phyloP scores from a whole-genome alignment of 495 filamentous ascomycete genomes.

The Xylaria cubensis region DNA sequence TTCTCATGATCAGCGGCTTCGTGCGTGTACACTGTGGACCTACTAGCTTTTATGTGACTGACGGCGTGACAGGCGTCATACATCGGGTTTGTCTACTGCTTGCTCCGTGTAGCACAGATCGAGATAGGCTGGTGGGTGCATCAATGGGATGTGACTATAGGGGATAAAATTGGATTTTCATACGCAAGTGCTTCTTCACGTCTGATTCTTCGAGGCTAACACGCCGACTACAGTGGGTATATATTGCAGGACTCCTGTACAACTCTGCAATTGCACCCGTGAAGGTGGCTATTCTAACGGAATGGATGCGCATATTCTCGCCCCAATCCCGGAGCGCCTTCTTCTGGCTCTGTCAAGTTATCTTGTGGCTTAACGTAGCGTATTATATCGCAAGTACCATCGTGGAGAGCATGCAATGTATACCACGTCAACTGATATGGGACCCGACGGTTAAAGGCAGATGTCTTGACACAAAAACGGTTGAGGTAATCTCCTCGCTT shows the following conservation, averaged over 20 bases:
- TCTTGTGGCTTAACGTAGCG: constrained; percentile 17
- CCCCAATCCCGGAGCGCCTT: background rate
- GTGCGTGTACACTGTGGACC: background rate
- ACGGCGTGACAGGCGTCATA: constrained; percentile 12
- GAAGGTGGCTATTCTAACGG: constrained; percentile 18
- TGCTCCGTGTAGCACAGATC: constrained; percentile 13
- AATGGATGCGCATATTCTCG: constrained; percentile 22
- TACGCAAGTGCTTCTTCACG: constrained; percentile 7
- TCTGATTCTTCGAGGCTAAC: background rate
- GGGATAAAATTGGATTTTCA: constrained; percentile 17
- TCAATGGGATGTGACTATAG: constrained; percentile 22
- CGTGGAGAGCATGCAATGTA: constrained; percentile 20
- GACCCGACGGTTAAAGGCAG: constrained; percentile 17
- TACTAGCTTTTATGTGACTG: background rate
- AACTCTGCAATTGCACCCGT: constrained; percentile 11
- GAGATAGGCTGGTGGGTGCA: constrained; percentile 27
- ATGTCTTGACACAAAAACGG: constrained; percentile 10
- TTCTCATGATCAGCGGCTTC: constrained; percentile 12
- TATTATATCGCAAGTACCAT: constrained; percentile 11
- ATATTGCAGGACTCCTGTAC: constrained; percentile 18
- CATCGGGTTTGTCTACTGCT: constrained; percentile 17
- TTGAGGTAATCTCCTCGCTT: constrained; percentile 10
- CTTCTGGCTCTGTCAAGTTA: constrained; percentile 15
- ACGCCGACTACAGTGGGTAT: background rate
- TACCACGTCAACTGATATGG: constrained; percentile 5